Evolutionary conservation across 2,329 filamentous ascomycete species (phyloP), one percentile per base, ranked within the genome.

Genomic region (Sporothrix pallida): DNA sequence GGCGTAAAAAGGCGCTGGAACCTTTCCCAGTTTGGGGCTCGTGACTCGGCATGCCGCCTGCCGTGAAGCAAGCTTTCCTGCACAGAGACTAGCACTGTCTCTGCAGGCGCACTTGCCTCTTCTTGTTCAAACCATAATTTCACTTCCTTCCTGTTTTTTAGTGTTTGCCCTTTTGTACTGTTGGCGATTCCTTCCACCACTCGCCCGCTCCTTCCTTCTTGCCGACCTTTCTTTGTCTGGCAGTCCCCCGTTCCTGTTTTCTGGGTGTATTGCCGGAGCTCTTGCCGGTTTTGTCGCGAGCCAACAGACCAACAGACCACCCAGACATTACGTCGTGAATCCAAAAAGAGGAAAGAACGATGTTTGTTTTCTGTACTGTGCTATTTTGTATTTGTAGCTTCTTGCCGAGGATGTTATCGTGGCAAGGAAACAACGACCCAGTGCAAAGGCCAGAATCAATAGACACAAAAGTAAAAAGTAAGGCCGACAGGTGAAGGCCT

Each of bases 41-140:
- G 65, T 54, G 48, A 68, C 65, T 69, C 17, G 65, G 48, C 65
- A 54, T 54, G 23, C 65, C 65, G 65, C 67, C 26, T 54, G 26
- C 62, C 62, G 42, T 12, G 48, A 26, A 3, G 15, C 46, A 69
- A 42, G 67, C 67, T 50, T 69, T 69, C 37, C 67, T 54, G 48
- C n/a, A 8, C 26, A 54, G 67, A 31, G 67, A 69, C 67, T 69
- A 69, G 48, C 67, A 23, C 13, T 20, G 26, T 20, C 67, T 31
- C 26, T 37, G 17, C 26, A n/a, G 9, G 37, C 62, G 62, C 42
- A 67, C 62, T 67, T 67, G 42, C 46, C 67, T 69, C 8, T 69
- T 69, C 48, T 54, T 69, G 67, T 42, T 69, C 20, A 56, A 69
- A 56, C 67, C 46, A 69, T 23, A 54, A 69, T 42, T 44, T 56